Base-by-base conservation (phyloP, 306 rosid species). In the Betula pendula region DNA sequence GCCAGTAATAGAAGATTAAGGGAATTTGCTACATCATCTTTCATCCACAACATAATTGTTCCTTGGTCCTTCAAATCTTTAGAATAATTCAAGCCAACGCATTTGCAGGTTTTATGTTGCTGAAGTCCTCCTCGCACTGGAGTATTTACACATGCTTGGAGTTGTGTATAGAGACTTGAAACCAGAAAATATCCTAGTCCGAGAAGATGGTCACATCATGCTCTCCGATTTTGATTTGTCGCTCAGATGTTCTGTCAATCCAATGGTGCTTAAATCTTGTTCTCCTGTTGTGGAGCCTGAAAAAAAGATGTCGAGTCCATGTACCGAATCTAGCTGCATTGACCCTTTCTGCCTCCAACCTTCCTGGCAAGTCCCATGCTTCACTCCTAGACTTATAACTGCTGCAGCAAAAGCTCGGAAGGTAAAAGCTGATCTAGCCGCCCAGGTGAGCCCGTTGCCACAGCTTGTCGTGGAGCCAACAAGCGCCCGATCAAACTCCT, bases 171-270 rank as follows among this genome's bases (percentile, higher is more conserved):
- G 98, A 77, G 98, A 96, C 74, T 83, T 96, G 77, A 96, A 92
- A 89, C 99, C 99, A 9, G 98, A 92, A 85, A 96, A 92, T 74
- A 90, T 96, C 70, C 77, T 96, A 40, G 97, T 96, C 10, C 90
- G 98, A 82, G 99, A 96, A 85, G 99, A 96, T 81, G 99, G 99
- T n/a, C 98, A 96, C 78, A 89, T 96, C 49, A 92, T 96, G 99
- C 89, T 96, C 85, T 90, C 98, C 65, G 99, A 91, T 80, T 96
- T 96, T 69, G 99, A 96, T 72, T 81, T 92, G 79, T 96, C 99
- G 47, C 89, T 96, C 53, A 88, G 97, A 84, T 92, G 99, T 70
- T 84, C 92, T 52, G 98, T 88, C 85, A 92, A 84, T 77, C 84
- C 97, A 38, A 88, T 75, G 84, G 72, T 96, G 43, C 87, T 92